Evolutionary conservation across 495 filamentous ascomycete species (phyloP).

Genomic region (Aspergillus homomorphus): DNA sequence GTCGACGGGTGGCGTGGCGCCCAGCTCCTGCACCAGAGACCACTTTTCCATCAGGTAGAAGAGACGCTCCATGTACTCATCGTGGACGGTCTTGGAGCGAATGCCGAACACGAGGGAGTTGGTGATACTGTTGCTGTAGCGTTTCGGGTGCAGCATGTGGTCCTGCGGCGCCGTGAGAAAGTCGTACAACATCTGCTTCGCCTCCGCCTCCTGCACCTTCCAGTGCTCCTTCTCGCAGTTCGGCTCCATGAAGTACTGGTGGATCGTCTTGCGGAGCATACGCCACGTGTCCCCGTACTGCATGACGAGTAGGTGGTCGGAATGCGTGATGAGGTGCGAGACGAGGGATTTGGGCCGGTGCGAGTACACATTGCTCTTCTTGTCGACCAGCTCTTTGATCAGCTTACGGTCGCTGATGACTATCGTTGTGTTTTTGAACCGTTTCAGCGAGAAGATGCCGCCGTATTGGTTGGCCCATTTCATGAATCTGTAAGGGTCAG

Average conservation of each 20-base stretch:
- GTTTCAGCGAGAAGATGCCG: slow-evolving; percentile 42
- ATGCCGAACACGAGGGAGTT: slow-evolving; percentile 44
- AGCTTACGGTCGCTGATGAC: slow-evolving; percentile 38
- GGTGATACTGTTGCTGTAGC: slow-evolving; percentile 45
- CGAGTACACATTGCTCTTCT: slow-evolving; percentile 41
- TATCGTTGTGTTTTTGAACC: slow-evolving; percentile 31
- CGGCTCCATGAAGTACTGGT: slow-evolving; percentile 42
- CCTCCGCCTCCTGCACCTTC: slow-evolving; percentile 43
- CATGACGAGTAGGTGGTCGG: slow-evolving; percentile 49
- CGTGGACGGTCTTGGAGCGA: slow-evolving; percentile 26
- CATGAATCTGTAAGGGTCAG: slow-evolving; percentile 28
- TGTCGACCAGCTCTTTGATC: slow-evolving; percentile 45
- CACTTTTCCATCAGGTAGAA: slow-evolving; percentile 49
- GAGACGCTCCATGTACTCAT: slow-evolving; percentile 33
- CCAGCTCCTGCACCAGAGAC: slow-evolving; percentile 45
- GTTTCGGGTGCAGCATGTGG: slow-evolving; percentile 44
- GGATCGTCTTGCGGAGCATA: slow-evolving; percentile 35
- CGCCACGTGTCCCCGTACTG: slow-evolving; percentile 43
- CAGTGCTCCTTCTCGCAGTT: slow-evolving; percentile 39
- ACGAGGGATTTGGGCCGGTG: slow-evolving; percentile 46
- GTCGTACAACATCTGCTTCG: slow-evolving; percentile 44
- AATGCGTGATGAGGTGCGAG: slow-evolving; percentile 37
- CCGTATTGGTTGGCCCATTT: slow-evolving; percentile 47
- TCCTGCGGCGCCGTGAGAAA: slow-evolving; percentile 33
- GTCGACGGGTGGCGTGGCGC: slow-evolving; percentile 51